These are phyloP conservation scores for Sporothrix brasiliensis DNA, from an alignment of 2,329 filamentous ascomycete species.

Conservation along the genomic window DNA sequence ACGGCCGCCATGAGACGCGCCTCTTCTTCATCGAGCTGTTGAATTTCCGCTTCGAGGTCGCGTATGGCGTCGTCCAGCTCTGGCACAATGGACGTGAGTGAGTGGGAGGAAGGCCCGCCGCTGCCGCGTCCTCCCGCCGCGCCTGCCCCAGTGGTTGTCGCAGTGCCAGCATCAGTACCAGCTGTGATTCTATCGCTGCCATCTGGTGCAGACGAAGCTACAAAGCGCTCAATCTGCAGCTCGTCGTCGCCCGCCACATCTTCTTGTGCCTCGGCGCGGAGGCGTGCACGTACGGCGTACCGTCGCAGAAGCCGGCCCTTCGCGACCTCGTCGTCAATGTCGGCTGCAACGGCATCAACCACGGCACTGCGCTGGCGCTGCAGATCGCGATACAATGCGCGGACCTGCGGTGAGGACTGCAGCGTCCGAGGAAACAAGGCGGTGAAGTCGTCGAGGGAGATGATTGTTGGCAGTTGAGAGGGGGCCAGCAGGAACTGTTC, in stretches of 20 bases:
- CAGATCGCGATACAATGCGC: constrained; percentile 75
- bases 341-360: constrained; percentile 67
- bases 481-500: constrained; percentile 77
- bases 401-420: constrained; percentile 67
- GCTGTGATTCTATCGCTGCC: background rate
- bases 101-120: constrained; percentile 51
- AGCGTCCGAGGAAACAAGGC: constrained; percentile 72
- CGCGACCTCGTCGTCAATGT: constrained; percentile 65
- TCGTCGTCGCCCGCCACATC: constrained; percentile 66
- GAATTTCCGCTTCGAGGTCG: constrained; percentile 69
- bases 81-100: constrained; percentile 64
- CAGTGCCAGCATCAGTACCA: no score
- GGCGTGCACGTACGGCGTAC: constrained; percentile 58
- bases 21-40: constrained; percentile 66
- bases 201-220: constrained; percentile 46
- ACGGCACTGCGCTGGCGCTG: constrained; percentile 71
- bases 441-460: constrained; percentile 74
- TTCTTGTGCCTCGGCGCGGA: constrained; percentile 54
- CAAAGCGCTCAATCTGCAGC: constrained; percentile 64
- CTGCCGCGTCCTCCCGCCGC: no score
- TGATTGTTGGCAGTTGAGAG: constrained; percentile 70
- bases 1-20: constrained; percentile 62
- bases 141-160: no score
- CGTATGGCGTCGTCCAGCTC: constrained; percentile 69
- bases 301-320: constrained; percentile 61